Base-by-base conservation (phyloP, 2,329 filamentous ascomycete species). In the Aspergillus awamori region DNA sequence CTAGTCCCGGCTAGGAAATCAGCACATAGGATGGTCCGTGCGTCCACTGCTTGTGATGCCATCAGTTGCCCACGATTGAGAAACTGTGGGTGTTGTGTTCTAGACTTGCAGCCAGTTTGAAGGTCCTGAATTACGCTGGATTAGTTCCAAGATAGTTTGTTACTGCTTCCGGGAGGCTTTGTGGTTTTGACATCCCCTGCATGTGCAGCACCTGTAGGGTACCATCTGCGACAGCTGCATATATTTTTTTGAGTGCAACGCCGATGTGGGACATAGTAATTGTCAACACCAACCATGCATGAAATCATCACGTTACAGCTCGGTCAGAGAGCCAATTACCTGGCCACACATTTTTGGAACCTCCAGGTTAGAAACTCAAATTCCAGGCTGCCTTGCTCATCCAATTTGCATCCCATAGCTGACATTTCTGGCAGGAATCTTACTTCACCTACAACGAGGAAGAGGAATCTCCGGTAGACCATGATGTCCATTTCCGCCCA, bases 271-370 rank as follows among this genome's bases (percentile, higher is more conserved):
- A 28, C 45, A 28, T 43, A 43, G 33, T 36, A 36, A 36, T 36
- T 36, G 20, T 51, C 38, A 30, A 28, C 17, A 49, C 13, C 7
- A 30, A 48, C 13, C 15, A 98, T 99, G 95, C 92, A 93, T 78
- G 95, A 99, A 79, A 92, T 98, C 63, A 83, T 99, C 63, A 97
- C 94, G 0, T 82, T 99, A 49, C 95, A 99, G 82, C 87, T 98
- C 62, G 95, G 95, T 47, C 90, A 96, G 74, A 88, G 91, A 73
- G 93, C 91, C 75, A 99, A 99, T 77, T 96, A 97, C 72, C 81
- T 96, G 22, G 93, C 90, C 30, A 96, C 93, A 0, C 95, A 99
- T 80, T 99, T 97, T 77, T 99, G 95, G 95, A 99, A 99, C 71
- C 84, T 91, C 5, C 94, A 97, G 82, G 91, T 92, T 76, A 41